Evolutionary conservation across 2,329 filamentous ascomycete genomes (phyloP).

Genomic region (Neobulgaria alba): DNA sequence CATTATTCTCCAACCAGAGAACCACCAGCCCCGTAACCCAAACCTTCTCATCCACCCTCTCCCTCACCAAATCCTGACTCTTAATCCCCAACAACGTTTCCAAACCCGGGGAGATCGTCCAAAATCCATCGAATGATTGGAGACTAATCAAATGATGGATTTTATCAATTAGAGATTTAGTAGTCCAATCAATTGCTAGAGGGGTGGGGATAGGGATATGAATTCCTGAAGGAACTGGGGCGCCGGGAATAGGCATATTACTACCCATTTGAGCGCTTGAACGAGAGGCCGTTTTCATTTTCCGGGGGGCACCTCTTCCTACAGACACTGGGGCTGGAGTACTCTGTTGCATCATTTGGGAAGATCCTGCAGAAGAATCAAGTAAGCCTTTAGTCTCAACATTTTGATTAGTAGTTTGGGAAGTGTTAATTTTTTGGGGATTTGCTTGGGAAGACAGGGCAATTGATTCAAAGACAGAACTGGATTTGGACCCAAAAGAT

Average conservation of each 20-base stretch:
- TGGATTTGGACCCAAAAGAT: too few species aligned
- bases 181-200: background rate
- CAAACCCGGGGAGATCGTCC: background rate
- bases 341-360: background rate
- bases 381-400: too few species aligned
- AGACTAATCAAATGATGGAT: background rate
- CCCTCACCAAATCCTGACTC: background rate
- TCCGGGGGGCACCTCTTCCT: background rate
- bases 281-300: background rate
- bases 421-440: too few species aligned
- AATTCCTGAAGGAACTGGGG: background rate
- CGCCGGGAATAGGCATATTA: background rate
- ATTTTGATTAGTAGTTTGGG: too few species aligned
- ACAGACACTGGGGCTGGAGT: background rate
- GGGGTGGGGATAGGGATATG: background rate
- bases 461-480: too few species aligned
- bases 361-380: too few species aligned
- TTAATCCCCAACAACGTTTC: conserved; percentile 4
- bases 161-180: background rate
- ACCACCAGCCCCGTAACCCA: conserved; percentile 36
- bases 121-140: background rate
- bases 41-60: conserved; percentile 4
- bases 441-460: too few species aligned
- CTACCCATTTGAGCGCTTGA: background rate
- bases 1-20: conserved; percentile 38